A percentile compares a stretch with the other conserved stretches of the same genome.
These are phyloP conservation scores for Amphibolis antarctica DNA, from an alignment of 106 monocot species.

Conservation along the genomic window DNA sequence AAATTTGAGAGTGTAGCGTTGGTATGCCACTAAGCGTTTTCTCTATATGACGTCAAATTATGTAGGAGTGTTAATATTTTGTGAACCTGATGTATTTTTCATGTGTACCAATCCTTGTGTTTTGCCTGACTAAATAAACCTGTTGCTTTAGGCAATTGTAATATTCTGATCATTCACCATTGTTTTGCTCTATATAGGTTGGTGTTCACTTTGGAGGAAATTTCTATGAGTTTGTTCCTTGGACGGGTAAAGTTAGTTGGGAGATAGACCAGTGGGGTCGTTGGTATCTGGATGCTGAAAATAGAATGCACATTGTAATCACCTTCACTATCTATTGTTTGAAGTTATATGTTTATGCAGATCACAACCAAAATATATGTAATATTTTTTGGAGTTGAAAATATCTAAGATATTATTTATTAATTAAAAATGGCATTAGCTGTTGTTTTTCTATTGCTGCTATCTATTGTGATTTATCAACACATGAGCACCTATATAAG, in stretches of 20 bases:
- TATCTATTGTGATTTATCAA: too few relatives aligned
- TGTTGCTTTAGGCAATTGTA: not conserved
- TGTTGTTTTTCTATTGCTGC: too few relatives aligned
- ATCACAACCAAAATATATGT: not conserved
- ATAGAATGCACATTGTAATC: slow-evolving; percentile 52
- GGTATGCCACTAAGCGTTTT: slow-evolving; percentile 29
- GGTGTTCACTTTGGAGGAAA: slow-evolving; percentile 72
- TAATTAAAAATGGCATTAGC: too few relatives aligned
- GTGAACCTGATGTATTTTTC: not conserved
- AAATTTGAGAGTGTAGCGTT: slow-evolving; percentile 64
- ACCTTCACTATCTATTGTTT: not conserved
- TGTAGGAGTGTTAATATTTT: not conserved
- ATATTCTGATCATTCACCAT: not conserved
- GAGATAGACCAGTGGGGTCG: slow-evolving; percentile 70
- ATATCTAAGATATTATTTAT: too few relatives aligned
- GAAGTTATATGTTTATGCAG: not conserved
- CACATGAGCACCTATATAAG: not conserved
- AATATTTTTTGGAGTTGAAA: not conserved
- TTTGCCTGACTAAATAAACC: not conserved
- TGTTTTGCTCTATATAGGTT: slow-evolving; percentile 26
- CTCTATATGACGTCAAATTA: not conserved
- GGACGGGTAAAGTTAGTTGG: slow-evolving; percentile 76
- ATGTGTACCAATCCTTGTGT: not conserved
- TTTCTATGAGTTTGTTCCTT: slow-evolving; percentile 98
- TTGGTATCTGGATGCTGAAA: slow-evolving; percentile 73